These are phyloP conservation scores for Wickerhamomyces ciferrii DNA, from an alignment of 805 yeast genomes.

Conservation along the genomic window DNA sequence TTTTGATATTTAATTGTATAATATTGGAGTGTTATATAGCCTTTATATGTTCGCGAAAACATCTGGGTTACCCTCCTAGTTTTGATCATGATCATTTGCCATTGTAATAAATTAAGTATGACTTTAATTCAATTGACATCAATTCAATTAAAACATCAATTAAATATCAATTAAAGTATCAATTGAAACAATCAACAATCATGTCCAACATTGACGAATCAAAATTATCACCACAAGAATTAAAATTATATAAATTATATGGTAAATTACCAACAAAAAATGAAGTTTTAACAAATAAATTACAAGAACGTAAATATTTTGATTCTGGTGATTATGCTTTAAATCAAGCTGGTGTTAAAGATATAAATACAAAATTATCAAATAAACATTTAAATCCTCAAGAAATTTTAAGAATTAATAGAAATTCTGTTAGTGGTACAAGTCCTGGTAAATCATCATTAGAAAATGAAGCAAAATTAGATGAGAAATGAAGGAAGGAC, in stretches of 20 bases:
- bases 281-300: constrained; percentile 67
- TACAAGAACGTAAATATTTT: constrained; percentile 86
- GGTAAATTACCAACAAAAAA: constrained; percentile 82
- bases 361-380: constrained; percentile 15
- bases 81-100: too few species aligned
- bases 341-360: constrained; percentile 56
- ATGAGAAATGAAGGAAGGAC: neutral
- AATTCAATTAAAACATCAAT: too few species aligned
- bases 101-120: too few species aligned
- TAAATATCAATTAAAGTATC: too few species aligned
- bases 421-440: constrained; percentile 52
- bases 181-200: too few species aligned
- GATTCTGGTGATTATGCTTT: constrained; percentile 94
- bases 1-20: too few species aligned
- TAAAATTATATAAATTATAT: constrained; percentile 70
- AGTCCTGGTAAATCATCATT: constrained; percentile 39
- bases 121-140: too few species aligned
- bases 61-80: too few species aligned
- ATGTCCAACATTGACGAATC: constrained; percentile 56
- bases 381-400: constrained; percentile 27
- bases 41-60: too few species aligned
- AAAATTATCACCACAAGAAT: constrained; percentile 71
- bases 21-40: too few species aligned
- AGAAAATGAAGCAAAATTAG: constrained; percentile 40
- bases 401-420: constrained; percentile 52